Evolutionary conservation across 2,329 filamentous ascomycete genomes (phyloP).

Genomic region (Cadophora luteo-olivacea): DNA sequence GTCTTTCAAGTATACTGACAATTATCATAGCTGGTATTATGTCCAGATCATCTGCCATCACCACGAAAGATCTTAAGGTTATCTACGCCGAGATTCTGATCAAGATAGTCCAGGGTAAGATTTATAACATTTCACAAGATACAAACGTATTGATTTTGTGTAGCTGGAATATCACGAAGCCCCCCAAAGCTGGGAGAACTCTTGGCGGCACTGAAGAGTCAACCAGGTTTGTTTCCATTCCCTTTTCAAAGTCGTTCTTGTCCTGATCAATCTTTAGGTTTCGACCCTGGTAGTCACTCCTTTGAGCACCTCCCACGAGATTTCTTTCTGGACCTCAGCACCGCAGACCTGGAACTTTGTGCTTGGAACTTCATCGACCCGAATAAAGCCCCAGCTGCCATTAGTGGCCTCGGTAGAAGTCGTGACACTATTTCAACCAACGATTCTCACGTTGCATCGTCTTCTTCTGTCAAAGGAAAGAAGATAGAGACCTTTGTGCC

Average conservation of each 20-base stretch:
- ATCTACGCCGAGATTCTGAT: not conserved
- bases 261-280: not conserved
- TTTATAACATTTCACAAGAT: not conserved
- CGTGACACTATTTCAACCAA: not conserved
- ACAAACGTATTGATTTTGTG: not conserved
- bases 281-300: not conserved
- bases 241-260: not conserved
- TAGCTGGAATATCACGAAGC: not conserved
- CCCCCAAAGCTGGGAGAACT: not conserved
- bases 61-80: not conserved
- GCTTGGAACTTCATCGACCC: not conserved
- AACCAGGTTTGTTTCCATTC: not conserved
- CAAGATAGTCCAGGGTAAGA: not conserved
- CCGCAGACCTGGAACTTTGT: not conserved
- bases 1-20: not conserved
- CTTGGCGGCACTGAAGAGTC: not conserved
- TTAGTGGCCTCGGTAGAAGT: not conserved
- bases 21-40: not conserved
- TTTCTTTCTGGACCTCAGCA: not conserved
- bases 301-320: not conserved
- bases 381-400: not conserved
- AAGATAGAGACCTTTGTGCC: not conserved
- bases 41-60: not conserved
- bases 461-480: not conserved
- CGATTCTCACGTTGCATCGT: not conserved